These are phyloP conservation scores for Colletotrichum sp. DNA, from an alignment of 2,329 filamentous ascomycete species.

Conservation along the genomic window DNA sequence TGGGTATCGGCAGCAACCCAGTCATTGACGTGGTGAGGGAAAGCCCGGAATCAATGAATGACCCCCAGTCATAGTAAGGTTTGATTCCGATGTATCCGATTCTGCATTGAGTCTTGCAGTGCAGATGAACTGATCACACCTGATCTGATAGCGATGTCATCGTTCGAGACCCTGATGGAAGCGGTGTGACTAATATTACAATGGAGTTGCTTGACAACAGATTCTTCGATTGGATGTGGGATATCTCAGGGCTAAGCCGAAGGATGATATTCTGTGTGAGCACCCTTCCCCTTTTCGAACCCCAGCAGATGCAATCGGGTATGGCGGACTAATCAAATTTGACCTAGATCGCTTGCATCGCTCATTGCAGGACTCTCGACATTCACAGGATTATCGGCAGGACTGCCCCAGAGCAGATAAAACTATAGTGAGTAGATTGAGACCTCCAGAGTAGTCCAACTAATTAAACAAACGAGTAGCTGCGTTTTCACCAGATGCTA, in stretches of 20 bases:
- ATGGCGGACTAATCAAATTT: neutral
- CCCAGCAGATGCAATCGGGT: neutral
- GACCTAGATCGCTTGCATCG: neutral
- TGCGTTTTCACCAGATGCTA: neutral
- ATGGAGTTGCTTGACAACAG: neutral
- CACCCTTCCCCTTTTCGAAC: neutral
- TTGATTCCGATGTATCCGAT: neutral
- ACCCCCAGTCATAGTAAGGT: neutral
- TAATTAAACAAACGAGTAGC: neutral
- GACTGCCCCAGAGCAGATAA: neutral
- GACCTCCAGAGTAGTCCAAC: neutral
- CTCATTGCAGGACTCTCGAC: neutral
- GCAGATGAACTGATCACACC: neutral
- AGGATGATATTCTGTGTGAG: neutral
- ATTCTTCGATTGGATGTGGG: neutral
- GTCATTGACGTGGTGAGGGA: neutral
- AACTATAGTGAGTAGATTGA: neutral
- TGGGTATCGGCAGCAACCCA: neutral
- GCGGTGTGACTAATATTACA: neutral
- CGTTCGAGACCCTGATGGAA: neutral
- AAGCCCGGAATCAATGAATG: neutral
- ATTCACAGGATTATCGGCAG: neutral
- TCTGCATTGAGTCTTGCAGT: neutral
- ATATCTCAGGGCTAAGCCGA: neutral
- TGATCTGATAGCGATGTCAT: neutral